phyloP scores from a whole-genome alignment of 352 stramenopile species.

The Globisporangium parvum region DNA sequence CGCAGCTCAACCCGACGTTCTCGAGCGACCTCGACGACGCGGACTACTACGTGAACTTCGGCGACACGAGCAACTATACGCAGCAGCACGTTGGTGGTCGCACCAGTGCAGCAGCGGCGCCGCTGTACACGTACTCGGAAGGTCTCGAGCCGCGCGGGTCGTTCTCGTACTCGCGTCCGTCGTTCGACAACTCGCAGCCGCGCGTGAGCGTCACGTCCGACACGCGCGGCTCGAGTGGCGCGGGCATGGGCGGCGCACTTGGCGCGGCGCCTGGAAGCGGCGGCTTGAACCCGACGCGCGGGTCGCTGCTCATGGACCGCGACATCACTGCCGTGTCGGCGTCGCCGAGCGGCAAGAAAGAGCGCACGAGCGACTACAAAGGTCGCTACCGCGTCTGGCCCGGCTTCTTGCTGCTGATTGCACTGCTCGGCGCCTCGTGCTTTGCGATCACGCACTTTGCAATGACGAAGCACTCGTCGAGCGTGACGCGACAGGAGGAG shows the following conservation, averaged over 20 bases:
- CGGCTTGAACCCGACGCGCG: conserved; percentile 27
- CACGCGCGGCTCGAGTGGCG: not conserved
- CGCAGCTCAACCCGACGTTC: conserved; percentile 21
- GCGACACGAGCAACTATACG: conserved; percentile 7
- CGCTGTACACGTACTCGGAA: conserved; percentile 11
- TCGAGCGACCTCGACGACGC: conserved; percentile 14
- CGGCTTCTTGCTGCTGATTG: conserved; percentile 29
- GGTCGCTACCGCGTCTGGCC: conserved; percentile 50
- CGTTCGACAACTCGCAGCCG: conserved; percentile 5
- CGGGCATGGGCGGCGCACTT: not conserved
- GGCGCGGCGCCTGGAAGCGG: not conserved
- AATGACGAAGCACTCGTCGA: conserved; percentile 15
- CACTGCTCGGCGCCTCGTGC: conserved; percentile 25
- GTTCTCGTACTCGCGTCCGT: not conserved
- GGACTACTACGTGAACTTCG: conserved; percentile 6
- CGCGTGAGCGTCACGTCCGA: conserved; percentile 7
- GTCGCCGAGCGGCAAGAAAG: conserved; percentile 4
- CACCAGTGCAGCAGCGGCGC: not conserved
- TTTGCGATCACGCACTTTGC: conserved; percentile 26
- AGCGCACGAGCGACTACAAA: conserved; percentile 36
- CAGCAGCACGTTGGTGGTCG: not conserved
- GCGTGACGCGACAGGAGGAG: conserved; percentile 12
- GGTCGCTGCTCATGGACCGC: conserved; percentile 34
- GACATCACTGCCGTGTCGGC: conserved; percentile 34
- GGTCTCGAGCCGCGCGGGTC: conserved; percentile 5